Percentiles rank a stretch among this genome's conserved stretches.
These are phyloP conservation scores for Elsinoe ampelina DNA, from an alignment of 2,329 filamentous ascomycete species.

Conservation along the genomic window DNA sequence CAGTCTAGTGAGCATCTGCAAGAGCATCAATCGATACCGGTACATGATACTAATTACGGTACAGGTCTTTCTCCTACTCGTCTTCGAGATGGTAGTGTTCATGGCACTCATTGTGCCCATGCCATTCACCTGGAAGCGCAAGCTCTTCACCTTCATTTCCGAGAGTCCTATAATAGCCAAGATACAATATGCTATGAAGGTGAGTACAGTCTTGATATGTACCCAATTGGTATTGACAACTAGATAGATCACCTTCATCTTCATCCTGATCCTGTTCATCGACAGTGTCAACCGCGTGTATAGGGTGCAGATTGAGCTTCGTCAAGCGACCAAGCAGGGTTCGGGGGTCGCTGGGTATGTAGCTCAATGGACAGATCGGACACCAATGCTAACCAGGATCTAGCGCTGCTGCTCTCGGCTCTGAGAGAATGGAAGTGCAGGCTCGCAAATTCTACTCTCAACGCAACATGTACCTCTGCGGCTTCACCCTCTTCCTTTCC, in stretches of 20 bases:
- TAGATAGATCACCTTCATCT: constrained; percentile 82
- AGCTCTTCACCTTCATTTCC: constrained; percentile 92
- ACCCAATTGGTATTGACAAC: neutral
- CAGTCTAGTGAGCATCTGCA: constrained; percentile 46
- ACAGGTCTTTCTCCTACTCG: constrained; percentile 73
- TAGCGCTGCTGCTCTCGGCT: constrained; percentile 64
- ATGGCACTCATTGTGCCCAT: constrained; percentile 75
- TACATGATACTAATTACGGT: neutral
- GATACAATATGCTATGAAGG: constrained; percentile 92
- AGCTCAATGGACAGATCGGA: neutral
- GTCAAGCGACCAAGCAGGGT: constrained; percentile 56
- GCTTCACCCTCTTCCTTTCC: constrained; percentile 97
- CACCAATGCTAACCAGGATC: constrained; percentile 17
- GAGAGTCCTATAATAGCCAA: constrained; percentile 79
- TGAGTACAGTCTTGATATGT: constrained; percentile 25
- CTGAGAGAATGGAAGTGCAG: constrained; percentile 95
- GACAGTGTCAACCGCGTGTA: constrained; percentile 96
- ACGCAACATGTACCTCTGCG: constrained; percentile 99
- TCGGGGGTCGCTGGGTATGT: constrained; percentile 41
- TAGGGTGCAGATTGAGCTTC: constrained; percentile 84
- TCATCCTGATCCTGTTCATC: constrained; percentile 95
- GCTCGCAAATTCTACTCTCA: constrained; percentile 99
- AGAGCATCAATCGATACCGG: neutral
- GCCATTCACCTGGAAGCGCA: constrained; percentile 76
- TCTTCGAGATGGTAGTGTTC: constrained; percentile 76